These are phyloP conservation scores for Penicillium pulvis DNA, from an alignment of 495 filamentous ascomycete species.

Conservation along the genomic window DNA sequence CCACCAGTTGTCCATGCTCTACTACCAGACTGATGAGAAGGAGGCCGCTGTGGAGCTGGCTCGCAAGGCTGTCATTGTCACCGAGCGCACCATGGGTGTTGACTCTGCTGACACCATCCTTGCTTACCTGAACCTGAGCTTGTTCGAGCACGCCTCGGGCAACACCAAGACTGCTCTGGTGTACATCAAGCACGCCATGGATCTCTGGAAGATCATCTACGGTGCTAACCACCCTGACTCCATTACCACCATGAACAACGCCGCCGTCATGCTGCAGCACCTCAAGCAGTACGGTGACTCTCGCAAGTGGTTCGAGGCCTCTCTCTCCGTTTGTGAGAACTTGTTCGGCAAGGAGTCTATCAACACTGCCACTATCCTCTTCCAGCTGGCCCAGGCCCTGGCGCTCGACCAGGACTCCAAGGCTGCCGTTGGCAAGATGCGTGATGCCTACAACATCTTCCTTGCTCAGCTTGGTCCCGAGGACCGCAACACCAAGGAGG, in stretches of 20 bases:
- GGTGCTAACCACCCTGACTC: constrained; percentile 92
- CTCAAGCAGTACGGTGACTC: constrained; percentile 91
- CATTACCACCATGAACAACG: constrained; percentile 98
- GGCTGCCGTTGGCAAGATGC: constrained; percentile 86
- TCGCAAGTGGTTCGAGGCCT: constrained; percentile 93
- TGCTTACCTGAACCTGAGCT: constrained; percentile 89
- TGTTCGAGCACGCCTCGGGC: constrained; percentile 91
- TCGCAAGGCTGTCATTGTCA: constrained; percentile 93
- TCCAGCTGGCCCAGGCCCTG: constrained; percentile 94
- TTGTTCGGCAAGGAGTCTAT: constrained; percentile 85
- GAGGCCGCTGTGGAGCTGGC: constrained; percentile 91
- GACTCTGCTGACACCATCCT: constrained; percentile 93
- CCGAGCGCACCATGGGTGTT: constrained; percentile 90
- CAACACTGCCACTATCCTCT: constrained; percentile 92
- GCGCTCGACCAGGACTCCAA: constrained; percentile 92
- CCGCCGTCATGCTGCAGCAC: constrained; percentile 95
- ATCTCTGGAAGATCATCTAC: constrained; percentile 96
- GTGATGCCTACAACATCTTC: constrained; percentile 95
- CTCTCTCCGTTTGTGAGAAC: constrained; percentile 80
- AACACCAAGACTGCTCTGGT: constrained; percentile 81
- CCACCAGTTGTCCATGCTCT: constrained; percentile 90
- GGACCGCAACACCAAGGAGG: constrained; percentile 94
- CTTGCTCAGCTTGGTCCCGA: constrained; percentile 76
- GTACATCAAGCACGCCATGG: constrained; percentile 89
- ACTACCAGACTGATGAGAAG: constrained; percentile 95